Base-by-base conservation (phyloP, 2,329 filamentous ascomycete genomes). In the Aureobasidium musti region DNA sequence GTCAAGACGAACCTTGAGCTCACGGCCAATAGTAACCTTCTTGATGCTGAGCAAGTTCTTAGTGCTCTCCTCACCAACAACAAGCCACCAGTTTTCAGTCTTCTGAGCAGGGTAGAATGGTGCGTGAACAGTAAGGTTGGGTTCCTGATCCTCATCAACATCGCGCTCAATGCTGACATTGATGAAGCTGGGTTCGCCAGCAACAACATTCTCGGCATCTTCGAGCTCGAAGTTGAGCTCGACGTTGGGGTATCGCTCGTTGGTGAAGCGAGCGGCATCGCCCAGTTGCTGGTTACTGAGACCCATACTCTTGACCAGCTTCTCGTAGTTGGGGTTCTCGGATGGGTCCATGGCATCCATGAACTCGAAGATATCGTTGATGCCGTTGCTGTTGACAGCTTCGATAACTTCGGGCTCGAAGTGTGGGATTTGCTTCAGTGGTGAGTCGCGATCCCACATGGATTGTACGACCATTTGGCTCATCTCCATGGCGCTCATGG, bases 301-400 rank as follows among this genome's bases (percentile, higher is more conserved):
- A 8, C 88, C 88, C 45, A 99, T 85, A 3, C 87, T 86, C 75
- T 91, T 89, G 70, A 98, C 85, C 37, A 99, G 83, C 37, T 85
- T 84, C 54, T 84, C 84, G 77, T 97, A 94, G 70, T 96, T 84
- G 47, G 90, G 82, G 77, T 97, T 97, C 78, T 97, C 94, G 1
- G 92, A 89, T 2, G 94, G 93, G 76, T 97, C 95, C 94, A 99
- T 99, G 70, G 92, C 91, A 72, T 98, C 94, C 90, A 98, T 97
- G 81, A 99, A 98, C 75, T 97, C 93, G 73, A 96, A 94, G 70
- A 99, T 89, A 73, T 98, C 94, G 73, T 92, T 93, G 81, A 99
- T 90, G 69, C 86, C 89, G 75, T 88, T 91, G 67, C 91, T 88
- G 74, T 90, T 90, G 52, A 91, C 92, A 70, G 87, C 90, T 78